A percentile compares a stretch with the other conserved stretches of the same genome.
phyloP scores from a whole-genome alignment of 2,329 filamentous ascomycete species.

The Pseudonectria buxi region DNA sequence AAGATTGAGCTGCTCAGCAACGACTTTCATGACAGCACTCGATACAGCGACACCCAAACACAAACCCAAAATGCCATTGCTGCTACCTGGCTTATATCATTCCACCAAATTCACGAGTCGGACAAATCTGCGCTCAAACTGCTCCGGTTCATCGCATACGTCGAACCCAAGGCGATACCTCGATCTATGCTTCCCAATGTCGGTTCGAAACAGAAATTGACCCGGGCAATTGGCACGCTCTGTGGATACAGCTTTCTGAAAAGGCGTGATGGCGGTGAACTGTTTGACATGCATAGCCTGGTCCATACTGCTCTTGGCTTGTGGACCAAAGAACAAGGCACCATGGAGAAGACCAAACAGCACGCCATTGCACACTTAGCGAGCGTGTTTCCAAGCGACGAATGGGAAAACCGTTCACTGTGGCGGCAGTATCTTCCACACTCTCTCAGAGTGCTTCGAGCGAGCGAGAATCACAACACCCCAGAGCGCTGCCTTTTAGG shows the following conservation, averaged over 20 bases:
- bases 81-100: constrained; percentile 34
- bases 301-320: constrained; percentile 26
- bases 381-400: background rate
- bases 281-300: constrained; percentile 31
- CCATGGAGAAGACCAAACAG: fast-evolving
- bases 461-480: too few relatives aligned
- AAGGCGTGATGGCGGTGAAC: constrained; percentile 13
- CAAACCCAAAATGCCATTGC: constrained; percentile 26
- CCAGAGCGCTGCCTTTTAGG: background rate
- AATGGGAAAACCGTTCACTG: too few relatives aligned
- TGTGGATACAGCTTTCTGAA: constrained; percentile 27
- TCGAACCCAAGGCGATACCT: constrained; percentile 35
- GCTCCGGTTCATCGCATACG: constrained; percentile 32
- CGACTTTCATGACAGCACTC: constrained; percentile 27
- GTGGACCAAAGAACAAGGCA: constrained; percentile 13
- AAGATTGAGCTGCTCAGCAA: constrained; percentile 3
- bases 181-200: constrained; percentile 23
- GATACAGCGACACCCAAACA: constrained; percentile 24
- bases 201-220: constrained; percentile 9
- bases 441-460: too few relatives aligned
- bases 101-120: constrained; percentile 27
- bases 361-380: background rate
- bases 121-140: constrained; percentile 26
- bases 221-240: constrained; percentile 25
- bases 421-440: too few relatives aligned